Base-by-base conservation (phyloP, 2,329 filamentous ascomycete genomes). In the Talaromyces sp. region DNA sequence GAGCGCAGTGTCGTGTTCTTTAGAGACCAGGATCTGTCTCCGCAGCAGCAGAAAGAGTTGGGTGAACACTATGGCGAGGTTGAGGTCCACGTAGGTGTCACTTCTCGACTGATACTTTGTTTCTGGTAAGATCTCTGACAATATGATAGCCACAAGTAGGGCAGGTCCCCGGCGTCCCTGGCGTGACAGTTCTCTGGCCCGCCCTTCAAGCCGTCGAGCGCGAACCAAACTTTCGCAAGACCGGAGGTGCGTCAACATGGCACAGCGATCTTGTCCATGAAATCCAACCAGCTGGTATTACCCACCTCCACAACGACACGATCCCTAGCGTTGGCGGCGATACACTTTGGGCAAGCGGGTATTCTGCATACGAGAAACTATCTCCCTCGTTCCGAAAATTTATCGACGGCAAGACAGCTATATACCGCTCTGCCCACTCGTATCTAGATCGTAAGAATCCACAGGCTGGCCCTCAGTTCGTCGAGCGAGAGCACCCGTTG, bases 251-350 rank as follows among this genome's bases (percentile, higher is more conserved):
- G 1, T 86, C 86, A 0, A 76, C 84, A 55, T 91, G 88, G 88
- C 88, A 90, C 72, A 84, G 83, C 7, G 88, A 91, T 69, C 81
- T 91, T 0, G 88, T 90, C 0, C 87, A 91, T 67, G 88, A 91
- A 71, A 79, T 80, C 37, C 87, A 91, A 62, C 88, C 88, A 1
- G 87, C 88, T 0, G 88, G 87, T 5, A 84, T 90, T 60, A 90
- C 88, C 0, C 87, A 89, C 70, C 77, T 90, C 5, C 86, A 89
- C 75, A 89, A 89, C 61, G 87, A 89, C 70, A 87, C 86, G 0
- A 79, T 91, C 0, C 87, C 87, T 0, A 80, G 79, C 0, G 71
- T 85, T 0, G 88, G 88, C 1, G 88, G 88, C 11, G 88, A 91
- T 72, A 91, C 88, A 0, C 81, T 91, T 0, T 91, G 88, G 88